phyloP scores from a whole-genome alignment of 2,329 filamentous ascomycete genomes.

The Aspergillus spinulosporus region DNA sequence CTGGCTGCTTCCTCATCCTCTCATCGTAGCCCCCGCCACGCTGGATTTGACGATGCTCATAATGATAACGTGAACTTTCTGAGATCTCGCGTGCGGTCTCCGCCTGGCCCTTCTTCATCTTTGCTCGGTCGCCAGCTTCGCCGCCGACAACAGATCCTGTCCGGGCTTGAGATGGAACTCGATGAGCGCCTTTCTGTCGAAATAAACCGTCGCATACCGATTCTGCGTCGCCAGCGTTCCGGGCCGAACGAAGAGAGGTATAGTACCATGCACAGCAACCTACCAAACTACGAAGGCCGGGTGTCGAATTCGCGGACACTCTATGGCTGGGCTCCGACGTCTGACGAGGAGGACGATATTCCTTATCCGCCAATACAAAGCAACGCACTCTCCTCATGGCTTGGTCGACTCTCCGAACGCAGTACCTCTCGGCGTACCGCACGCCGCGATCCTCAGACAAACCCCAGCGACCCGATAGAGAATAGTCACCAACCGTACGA shows the following conservation, averaged over 20 bases:
- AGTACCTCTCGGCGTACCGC: constrained; percentile 26
- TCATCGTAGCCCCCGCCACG: constrained; percentile 50
- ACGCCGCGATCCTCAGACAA: constrained; percentile 28
- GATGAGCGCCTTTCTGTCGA: constrained; percentile 38
- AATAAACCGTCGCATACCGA: constrained; percentile 46
- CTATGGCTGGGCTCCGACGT: constrained; percentile 62
- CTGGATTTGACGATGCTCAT: constrained; percentile 46
- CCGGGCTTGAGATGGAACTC: constrained; percentile 38
- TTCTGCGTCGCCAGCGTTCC: constrained; percentile 42
- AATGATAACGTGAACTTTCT: constrained; percentile 55
- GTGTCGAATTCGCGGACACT: constrained; percentile 55
- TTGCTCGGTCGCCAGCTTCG: constrained; percentile 35
- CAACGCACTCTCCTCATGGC: constrained; percentile 30
- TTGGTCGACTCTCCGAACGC: constrained; percentile 30
- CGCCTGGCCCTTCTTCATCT: constrained; percentile 28
- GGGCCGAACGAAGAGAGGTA: constrained; percentile 40
- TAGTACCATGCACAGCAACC: constrained; percentile 36
- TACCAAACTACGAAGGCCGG: constrained; percentile 56
- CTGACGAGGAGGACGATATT: constrained; percentile 38
- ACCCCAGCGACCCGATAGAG: constrained; percentile 27
- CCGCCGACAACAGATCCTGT: constrained; percentile 30
- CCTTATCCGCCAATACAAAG: constrained; percentile 33
- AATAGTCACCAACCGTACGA: constrained; percentile 25
- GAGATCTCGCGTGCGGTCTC: constrained; percentile 39
- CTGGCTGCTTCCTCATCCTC: constrained; percentile 35